phyloP scores from a whole-genome alignment of 225 moss, liverwort and hornwort species.

The Anthoceros angustus region DNA sequence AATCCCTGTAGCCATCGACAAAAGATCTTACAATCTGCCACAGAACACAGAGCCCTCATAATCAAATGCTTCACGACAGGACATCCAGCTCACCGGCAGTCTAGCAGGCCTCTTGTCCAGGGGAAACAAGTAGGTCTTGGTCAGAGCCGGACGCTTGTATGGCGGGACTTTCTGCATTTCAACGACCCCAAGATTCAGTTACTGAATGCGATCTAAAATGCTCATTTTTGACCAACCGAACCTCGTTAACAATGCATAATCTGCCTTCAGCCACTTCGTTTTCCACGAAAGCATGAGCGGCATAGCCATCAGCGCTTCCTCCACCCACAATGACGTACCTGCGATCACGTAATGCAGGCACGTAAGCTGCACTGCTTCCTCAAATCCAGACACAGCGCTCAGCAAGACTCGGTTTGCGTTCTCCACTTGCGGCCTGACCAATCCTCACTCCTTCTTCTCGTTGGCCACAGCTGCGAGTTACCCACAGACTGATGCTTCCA shows the following conservation, averaged over 20 bases:
- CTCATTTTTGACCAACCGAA: slow-evolving; percentile 2
- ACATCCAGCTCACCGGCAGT: slow-evolving; percentile 15
- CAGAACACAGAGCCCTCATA: neutral
- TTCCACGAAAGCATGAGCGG: slow-evolving; percentile 29
- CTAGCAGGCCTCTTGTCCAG: slow-evolving; percentile 25
- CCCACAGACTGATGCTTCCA: neutral
- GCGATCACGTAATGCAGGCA: neutral
- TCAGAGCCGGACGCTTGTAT: neutral
- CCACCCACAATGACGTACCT: slow-evolving; percentile 37
- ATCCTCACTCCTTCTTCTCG: neutral
- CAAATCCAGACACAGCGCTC: neutral
- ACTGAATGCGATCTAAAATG: no score
- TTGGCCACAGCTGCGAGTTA: neutral
- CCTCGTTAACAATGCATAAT: slow-evolving; percentile 34
- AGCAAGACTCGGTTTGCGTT: neutral
- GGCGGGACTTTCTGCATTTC: neutral
- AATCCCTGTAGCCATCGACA: slow-evolving; percentile 32
- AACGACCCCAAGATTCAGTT: neutral
- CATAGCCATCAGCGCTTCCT: slow-evolving; percentile 35
- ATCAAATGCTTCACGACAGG: neutral
- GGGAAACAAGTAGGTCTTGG: slow-evolving; percentile 7
- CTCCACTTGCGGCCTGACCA: neutral
- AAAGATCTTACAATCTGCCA: neutral
- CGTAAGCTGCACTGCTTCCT: neutral
- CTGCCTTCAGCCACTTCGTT: slow-evolving; percentile 22